A percentile compares a stretch with the other conserved stretches of the same genome.
phyloP scores from a whole-genome alignment of 2,329 filamentous ascomycete species.

The Diaporthe amygdali region DNA sequence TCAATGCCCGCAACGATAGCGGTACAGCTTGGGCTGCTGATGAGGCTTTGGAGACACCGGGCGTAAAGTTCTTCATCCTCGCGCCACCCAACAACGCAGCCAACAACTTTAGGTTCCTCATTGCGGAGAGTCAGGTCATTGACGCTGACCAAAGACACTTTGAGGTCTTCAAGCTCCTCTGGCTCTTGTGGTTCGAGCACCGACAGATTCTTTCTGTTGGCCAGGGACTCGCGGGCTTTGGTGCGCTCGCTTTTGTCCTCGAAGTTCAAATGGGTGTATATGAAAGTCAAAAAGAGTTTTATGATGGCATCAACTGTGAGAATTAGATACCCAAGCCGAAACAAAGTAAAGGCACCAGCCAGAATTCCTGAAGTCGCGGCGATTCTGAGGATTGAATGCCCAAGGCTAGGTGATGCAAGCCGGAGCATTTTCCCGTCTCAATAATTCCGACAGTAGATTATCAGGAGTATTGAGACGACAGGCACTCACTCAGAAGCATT shows the following conservation, averaged over 20 bases:
- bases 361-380: not conserved
- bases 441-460: not conserved
- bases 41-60: not conserved
- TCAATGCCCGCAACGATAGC: slow-evolving; percentile 12
- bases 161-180: not conserved
- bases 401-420: not conserved
- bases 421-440: not conserved
- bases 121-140: not conserved
- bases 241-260: not conserved
- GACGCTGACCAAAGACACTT: not conserved
- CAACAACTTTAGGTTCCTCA: not conserved
- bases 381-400: not conserved
- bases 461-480: not conserved
- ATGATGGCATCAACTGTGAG: not conserved
- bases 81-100: slow-evolving; percentile 1
- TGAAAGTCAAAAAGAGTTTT: not conserved
- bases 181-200: not conserved
- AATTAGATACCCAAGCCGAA: not conserved
- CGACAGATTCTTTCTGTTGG: not conserved
- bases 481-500: not conserved
- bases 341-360: not conserved
- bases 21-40: not conserved
- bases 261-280: not conserved
- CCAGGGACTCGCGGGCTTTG: not conserved
- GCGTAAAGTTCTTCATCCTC: slow-evolving; percentile 2